phyloP scores from a whole-genome alignment of 2,329 filamentous ascomycete species.

The Fusarium armeniacum region DNA sequence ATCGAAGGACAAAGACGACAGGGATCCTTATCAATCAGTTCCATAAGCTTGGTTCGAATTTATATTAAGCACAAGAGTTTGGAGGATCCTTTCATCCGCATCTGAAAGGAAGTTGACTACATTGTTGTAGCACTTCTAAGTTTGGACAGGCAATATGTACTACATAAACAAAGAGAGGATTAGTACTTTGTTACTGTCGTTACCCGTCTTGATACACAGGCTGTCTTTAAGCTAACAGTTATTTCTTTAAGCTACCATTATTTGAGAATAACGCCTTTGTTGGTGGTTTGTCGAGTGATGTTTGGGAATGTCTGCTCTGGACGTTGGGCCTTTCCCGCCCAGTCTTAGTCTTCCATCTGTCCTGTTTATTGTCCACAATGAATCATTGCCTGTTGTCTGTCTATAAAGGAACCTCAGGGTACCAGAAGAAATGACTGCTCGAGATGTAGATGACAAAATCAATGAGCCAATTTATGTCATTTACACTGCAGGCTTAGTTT shows the following conservation, averaged over 20 bases:
- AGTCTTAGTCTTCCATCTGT: not conserved
- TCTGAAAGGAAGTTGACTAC: not conserved
- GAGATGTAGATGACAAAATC: too few species aligned
- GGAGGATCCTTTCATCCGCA: not conserved
- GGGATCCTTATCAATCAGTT: slow-evolving; percentile 41
- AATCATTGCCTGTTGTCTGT: not conserved
- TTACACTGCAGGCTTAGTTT: too few species aligned
- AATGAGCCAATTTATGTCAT: too few species aligned
- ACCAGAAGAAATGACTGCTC: too few species aligned
- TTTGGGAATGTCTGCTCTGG: not conserved
- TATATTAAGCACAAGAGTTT: slow-evolving; percentile 5
- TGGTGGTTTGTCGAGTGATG: not conserved
- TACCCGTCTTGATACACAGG: not conserved
- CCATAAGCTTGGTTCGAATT: not conserved
- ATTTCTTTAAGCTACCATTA: not conserved
- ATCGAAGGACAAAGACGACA: slow-evolving; percentile 20
- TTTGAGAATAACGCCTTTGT: not conserved
- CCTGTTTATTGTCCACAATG: not conserved
- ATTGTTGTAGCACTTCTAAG: not conserved
- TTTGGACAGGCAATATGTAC: not conserved
- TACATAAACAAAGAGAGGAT: not conserved
- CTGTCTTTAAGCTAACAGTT: not conserved
- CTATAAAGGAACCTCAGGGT: too few species aligned
- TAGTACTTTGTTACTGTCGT: not conserved
- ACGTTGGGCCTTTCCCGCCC: not conserved